These are phyloP conservation scores for Daldinia bambusicola DNA, from an alignment of 495 filamentous ascomycete species.

Conservation along the genomic window DNA sequence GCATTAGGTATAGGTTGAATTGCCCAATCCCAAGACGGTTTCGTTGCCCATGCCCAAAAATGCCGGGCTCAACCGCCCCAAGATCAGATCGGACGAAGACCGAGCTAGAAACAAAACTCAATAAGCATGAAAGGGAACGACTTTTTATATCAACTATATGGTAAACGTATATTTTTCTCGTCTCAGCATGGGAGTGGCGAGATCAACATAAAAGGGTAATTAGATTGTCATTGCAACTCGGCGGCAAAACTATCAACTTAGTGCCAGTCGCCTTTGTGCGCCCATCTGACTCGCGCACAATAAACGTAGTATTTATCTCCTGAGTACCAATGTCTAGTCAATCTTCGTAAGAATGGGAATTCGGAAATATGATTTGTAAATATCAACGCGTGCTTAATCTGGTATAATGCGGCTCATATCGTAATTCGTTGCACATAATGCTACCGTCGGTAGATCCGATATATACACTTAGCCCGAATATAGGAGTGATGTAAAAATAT, in stretches of 20 bases:
- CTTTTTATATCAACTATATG: conserved; percentile 27
- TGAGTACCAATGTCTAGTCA: conserved; percentile 26
- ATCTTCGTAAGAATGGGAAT: conserved; percentile 29
- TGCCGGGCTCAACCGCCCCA: conserved; percentile 15
- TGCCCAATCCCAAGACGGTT: conserved; percentile 27
- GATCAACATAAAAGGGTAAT: conserved; percentile 26
- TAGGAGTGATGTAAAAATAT: conserved; percentile 4
- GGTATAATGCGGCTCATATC: conserved; percentile 48
- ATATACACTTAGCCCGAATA: conserved; percentile 32
- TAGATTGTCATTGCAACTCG: conserved; percentile 23
- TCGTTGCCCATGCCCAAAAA: conserved; percentile 12
- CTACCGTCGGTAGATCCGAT: conserved; percentile 27
- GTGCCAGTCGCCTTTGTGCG: conserved; percentile 15
- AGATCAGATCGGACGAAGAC: conserved; percentile 6
- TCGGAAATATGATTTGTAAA: conserved; percentile 13
- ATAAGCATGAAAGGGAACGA: conserved; percentile 22
- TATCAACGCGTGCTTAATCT: conserved; percentile 43
- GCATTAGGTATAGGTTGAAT: conserved; percentile 13
- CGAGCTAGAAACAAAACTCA: neutral
- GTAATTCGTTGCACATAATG: conserved; percentile 44
- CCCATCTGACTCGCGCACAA: conserved; percentile 34
- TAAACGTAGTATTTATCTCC: conserved; percentile 21
- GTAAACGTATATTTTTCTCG: conserved; percentile 30
- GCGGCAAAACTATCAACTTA: conserved; percentile 31
- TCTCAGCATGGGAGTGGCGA: conserved; percentile 17